A percentile compares a stretch with the other conserved stretches of the same genome.
Conservation (phyloP, 495 filamentous ascomycete species). For the Hypoxylon subgilvum region DNA sequence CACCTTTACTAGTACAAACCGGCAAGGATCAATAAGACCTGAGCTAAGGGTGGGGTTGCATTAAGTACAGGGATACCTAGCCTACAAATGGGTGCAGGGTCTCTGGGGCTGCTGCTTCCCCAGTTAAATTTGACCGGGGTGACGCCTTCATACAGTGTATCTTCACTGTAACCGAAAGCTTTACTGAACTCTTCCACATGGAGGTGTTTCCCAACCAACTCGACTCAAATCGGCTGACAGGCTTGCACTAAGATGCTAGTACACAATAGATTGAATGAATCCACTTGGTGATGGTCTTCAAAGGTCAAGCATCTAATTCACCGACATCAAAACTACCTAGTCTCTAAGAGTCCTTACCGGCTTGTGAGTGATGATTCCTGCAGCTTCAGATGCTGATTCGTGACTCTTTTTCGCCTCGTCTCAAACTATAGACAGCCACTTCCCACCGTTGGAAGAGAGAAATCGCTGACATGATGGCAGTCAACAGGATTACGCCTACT, state of each 20-base stretch:
- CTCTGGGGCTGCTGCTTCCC: conserved; percentile 30
- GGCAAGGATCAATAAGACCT: conserved; percentile 18
- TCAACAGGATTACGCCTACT: too few relatives aligned
- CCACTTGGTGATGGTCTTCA: not conserved
- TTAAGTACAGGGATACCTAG: too few relatives aligned
- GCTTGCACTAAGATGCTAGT: too few relatives aligned
- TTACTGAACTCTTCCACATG: conserved; percentile 1
- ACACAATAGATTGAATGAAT: not conserved
- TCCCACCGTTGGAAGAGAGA: not conserved
- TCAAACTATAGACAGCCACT: not conserved
- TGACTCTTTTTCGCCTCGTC: not conserved
- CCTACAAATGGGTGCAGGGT: too few relatives aligned
- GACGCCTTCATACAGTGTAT: conserved; percentile 3
- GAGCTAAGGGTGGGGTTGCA: conserved; percentile 2
- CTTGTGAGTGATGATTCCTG: conserved; percentile 13
- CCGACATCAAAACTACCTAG: conserved; percentile 19
- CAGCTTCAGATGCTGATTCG: conserved; percentile 17
- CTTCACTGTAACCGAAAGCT: conserved; percentile 21
- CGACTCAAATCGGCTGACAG: too few relatives aligned
- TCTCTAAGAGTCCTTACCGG: conserved; percentile 3
- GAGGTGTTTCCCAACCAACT: too few relatives aligned
- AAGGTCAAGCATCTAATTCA: conserved; percentile 9
- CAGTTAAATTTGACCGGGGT: conserved; percentile 9
- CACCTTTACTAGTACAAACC: conserved; percentile 5
- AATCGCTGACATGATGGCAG: too few relatives aligned